A percentile compares a stretch with the other conserved stretches of the same genome.
These are phyloP conservation scores for Aspergillus diversus DNA, from an alignment of 495 filamentous ascomycete genomes.

Conservation along the genomic window DNA sequence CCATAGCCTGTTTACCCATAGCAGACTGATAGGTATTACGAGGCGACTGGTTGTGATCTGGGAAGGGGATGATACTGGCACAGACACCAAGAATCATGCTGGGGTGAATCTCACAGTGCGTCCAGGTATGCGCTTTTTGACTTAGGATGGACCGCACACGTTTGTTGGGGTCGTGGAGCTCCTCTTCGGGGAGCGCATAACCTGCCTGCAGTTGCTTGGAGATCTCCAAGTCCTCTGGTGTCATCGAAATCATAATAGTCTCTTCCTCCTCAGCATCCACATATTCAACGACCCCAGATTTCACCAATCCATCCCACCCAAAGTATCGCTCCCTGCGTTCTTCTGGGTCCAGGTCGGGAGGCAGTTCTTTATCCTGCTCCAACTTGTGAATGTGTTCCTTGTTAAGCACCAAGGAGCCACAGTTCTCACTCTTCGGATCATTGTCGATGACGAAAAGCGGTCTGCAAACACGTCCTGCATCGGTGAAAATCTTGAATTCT, in stretches of 20 bases:
- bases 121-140: conserved; percentile 83
- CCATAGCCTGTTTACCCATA: conserved; percentile 99
- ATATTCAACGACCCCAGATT: conserved; percentile 85
- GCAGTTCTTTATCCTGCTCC: conserved; percentile 69
- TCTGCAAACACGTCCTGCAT: conserved; percentile 91
- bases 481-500: conserved; percentile 98
- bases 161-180: conserved; percentile 67
- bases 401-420: conserved; percentile 78
- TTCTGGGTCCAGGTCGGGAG: conserved; percentile 57
- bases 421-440: conserved; percentile 64
- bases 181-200: conserved; percentile 62
- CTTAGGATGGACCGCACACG: conserved; percentile 84
- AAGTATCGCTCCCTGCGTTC: conserved; percentile 66
- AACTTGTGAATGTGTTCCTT: conserved; percentile 75
- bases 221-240: conserved; percentile 87
- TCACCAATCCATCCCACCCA: conserved; percentile 85
- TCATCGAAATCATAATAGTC: conserved; percentile 98
- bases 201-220: conserved; percentile 67
- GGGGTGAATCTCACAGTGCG: conserved; percentile 98
- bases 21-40: conserved; percentile 99
- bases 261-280: conserved; percentile 98
- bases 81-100: conserved; percentile 99
- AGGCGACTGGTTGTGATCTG: conserved; percentile 98
- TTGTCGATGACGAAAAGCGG: conserved; percentile 91
- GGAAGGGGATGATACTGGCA: conserved; percentile 98